Evolutionary conservation across 1,284 basidiomycete species (phyloP), one percentile per base, ranked within the genome.

Genomic region (Moniliella sp.): DNA sequence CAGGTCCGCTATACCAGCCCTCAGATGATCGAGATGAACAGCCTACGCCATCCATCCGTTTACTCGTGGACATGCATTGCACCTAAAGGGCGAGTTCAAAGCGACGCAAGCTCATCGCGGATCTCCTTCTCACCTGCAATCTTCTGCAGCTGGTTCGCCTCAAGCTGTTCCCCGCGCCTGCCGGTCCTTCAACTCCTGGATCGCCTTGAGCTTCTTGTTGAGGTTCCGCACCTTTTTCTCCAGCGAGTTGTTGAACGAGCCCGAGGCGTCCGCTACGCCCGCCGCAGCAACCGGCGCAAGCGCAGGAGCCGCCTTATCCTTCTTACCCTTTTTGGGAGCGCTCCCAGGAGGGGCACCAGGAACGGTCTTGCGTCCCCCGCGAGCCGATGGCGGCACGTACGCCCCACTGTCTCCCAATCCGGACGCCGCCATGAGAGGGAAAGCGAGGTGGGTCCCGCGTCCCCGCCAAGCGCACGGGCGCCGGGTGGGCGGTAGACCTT

Each of bases 81-180:
- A n/a, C n/a, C n/a, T n/a, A n/a, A n/a, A 23, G 21, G 21, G 8
- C n/a, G n/a, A n/a, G 21, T 7, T 23, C 21, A 23, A 23, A 75
- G 62, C 15, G 61, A 60, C 3, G 61, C 53, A 27, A 93, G 71
- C 65, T 91, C 84, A 54, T 73, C 73, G 45, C 73, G 67, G 46
- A 93, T 80, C 44, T 78, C 75, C 4, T 61, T 69, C 64, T 91
- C 83, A 5, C 74, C 74, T 25, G 84, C 80, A 48, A 93, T 88
- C 71, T 94, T 94, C 68, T 79, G 78, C 45, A 88, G 62, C 64
- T 94, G 86, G 15, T 84, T 93, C 38, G 75, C 76, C 62, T 93
- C 86, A 27, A 93, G 68, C 36, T 75, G 70, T 61, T 93, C 84
- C 1, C 86, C 86, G 71, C 50, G 71, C 74, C 15, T 73, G 69